These are phyloP conservation scores for Wickerhamiella lipophila DNA, from an alignment of 805 yeast genomes.

Conservation along the genomic window DNA sequence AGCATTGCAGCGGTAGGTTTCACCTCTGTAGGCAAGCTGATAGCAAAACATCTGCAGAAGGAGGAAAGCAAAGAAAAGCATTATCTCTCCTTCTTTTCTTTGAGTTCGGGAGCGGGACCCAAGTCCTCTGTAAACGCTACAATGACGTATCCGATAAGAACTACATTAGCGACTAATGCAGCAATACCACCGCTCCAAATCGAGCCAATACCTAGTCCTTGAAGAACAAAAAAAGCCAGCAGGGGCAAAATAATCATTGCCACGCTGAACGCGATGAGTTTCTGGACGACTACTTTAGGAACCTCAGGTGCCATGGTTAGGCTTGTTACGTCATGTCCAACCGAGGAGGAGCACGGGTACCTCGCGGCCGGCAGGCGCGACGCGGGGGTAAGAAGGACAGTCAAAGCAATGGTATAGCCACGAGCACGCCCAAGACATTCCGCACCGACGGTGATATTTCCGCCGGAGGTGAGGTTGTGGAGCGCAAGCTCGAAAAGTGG, in stretches of 20 bases:
- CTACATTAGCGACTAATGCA: constrained; percentile 57
- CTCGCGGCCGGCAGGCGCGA: constrained; percentile 12
- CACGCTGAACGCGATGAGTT: constrained; percentile 54
- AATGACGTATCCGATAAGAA: constrained; percentile 52
- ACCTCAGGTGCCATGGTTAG: constrained; percentile 12
- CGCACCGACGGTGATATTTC: constrained; percentile 82
- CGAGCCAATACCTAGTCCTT: constrained; percentile 28
- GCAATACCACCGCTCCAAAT: constrained; percentile 60
- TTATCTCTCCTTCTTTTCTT: constrained; percentile 16
- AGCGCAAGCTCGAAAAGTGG: constrained; percentile 77
- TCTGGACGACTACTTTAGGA: constrained; percentile 29
- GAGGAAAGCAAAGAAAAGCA: too few relatives aligned
- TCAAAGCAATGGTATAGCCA: neutral
- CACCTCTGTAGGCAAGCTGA: too few relatives aligned
- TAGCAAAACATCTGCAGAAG: too few relatives aligned
- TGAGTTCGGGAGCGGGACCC: constrained; percentile 11
- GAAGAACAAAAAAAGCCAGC: constrained; percentile 37
- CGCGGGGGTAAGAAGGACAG: neutral
- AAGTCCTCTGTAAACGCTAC: constrained; percentile 58
- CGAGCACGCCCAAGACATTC: constrained; percentile 30
- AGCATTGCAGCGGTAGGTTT: too few relatives aligned
- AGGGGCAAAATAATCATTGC: constrained; percentile 59
- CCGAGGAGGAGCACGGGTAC: constrained; percentile 13
- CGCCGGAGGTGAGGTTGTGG: constrained; percentile 26
- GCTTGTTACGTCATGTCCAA: constrained; percentile 13